phyloP scores from a whole-genome alignment of 202 grass and related monocot species.

The Setaria italica region DNA sequence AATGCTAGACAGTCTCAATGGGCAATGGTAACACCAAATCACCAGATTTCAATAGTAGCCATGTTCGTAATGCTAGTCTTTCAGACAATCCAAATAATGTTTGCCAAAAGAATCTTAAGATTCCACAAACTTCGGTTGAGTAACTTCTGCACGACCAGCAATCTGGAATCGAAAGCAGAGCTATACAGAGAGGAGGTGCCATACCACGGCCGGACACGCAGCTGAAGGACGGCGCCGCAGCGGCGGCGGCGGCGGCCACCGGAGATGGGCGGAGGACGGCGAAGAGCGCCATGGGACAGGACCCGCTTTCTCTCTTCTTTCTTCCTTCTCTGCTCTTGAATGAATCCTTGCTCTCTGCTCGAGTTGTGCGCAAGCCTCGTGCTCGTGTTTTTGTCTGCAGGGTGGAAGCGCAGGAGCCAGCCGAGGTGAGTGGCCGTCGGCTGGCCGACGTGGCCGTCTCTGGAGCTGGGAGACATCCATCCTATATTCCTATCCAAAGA shows the following conservation, averaged over 20 bases:
- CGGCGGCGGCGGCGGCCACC: constrained; percentile 8
- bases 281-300: constrained; percentile 32
- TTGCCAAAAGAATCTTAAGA: too few relatives aligned
- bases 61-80: background rate
- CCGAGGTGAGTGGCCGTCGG: constrained; percentile 45
- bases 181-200: background rate
- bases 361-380: background rate
- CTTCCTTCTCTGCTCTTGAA: background rate
- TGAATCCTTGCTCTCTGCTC: background rate
- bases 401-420: background rate
- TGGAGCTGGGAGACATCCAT: constrained; percentile 3
- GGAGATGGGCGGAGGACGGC: constrained; percentile 18
- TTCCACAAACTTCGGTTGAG: too few relatives aligned
- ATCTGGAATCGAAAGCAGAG: background rate
- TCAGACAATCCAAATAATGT: background rate
- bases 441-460: constrained; percentile 39
- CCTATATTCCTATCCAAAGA: constrained; percentile 40
- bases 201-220: constrained; percentile 34
- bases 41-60: background rate
- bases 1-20: background rate
- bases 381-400: background rate
- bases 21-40: too few relatives aligned
- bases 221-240: constrained; percentile 26
- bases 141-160: background rate
- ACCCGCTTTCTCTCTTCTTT: background rate